Evolutionary conservation across 768 basidiomycete species (phyloP).

Genomic region (Lactifluus hygrophoroides): DNA sequence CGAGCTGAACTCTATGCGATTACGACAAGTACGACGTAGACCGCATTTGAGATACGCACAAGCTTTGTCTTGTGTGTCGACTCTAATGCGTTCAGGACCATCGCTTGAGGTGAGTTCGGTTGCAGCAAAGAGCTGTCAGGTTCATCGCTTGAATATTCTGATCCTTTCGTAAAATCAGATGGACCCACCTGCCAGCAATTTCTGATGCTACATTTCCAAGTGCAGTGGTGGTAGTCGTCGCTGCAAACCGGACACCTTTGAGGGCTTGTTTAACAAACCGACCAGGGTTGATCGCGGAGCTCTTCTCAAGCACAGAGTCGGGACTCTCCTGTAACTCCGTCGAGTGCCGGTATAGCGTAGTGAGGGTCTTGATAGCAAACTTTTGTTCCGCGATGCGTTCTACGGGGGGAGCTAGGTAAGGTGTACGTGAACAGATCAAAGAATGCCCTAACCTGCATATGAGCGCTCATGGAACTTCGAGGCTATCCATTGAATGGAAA

Average conservation of each 20-base stretch:
- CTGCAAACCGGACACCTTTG: slow-evolving; percentile 60
- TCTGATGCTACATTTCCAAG: slow-evolving; percentile 55
- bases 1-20: slow-evolving; percentile 41
- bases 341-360: slow-evolving; percentile 72
- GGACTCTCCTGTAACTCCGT: slow-evolving; percentile 58
- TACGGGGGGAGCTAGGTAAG: slow-evolving; percentile 23
- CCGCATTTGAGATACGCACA: slow-evolving; percentile 28
- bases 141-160: not conserved
- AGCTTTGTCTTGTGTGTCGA: slow-evolving; percentile 74
- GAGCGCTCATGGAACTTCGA: slow-evolving; percentile 74
- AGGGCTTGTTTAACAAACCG: slow-evolving; percentile 61
- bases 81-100: slow-evolving; percentile 70
- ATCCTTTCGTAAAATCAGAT: not conserved
- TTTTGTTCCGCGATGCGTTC: slow-evolving; percentile 83
- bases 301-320: slow-evolving; percentile 35
- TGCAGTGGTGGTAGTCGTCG: slow-evolving; percentile 74
- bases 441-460: slow-evolving; percentile 41
- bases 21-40: not conserved
- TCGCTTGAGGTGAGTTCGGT: slow-evolving; percentile 77
- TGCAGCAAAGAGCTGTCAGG: slow-evolving; percentile 60
- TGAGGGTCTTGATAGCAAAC: slow-evolving; percentile 60
- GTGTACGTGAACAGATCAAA: not conserved
- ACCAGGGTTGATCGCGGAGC: slow-evolving; percentile 42
- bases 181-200: slow-evolving; percentile 41
- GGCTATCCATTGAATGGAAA: slow-evolving; percentile 80